A percentile compares a stretch with the other conserved stretches of the same genome.
Evolutionary conservation across 768 basidiomycete genomes (phyloP).

Genomic region (Neoboletus magnificus): DNA sequence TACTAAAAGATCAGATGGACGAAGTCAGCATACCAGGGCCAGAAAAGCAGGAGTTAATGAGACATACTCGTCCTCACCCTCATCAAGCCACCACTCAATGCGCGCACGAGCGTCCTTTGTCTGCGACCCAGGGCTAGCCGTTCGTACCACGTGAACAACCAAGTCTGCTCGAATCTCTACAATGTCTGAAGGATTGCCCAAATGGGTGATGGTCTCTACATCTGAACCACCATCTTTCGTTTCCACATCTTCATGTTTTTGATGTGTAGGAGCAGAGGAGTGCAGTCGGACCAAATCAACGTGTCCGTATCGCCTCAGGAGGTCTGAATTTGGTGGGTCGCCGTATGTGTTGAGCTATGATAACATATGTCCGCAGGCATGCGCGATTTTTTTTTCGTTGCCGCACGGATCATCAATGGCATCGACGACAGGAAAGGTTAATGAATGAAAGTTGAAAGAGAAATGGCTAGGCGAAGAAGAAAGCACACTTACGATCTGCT

Average conservation of each 20-base stretch:
- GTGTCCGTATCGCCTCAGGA: slow-evolving; percentile 93
- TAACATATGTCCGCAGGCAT: background rate
- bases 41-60: background rate
- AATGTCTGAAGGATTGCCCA: slow-evolving; percentile 78
- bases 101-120: slow-evolving; percentile 31
- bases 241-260: slow-evolving; percentile 5
- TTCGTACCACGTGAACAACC: slow-evolving; percentile 43
- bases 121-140: slow-evolving; percentile 10
- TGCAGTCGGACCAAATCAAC: slow-evolving; percentile 70
- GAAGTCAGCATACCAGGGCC: background rate
- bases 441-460: background rate
- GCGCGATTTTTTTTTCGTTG: background rate
- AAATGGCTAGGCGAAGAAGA: background rate
- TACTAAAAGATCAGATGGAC: background rate
- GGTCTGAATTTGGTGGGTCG: slow-evolving; percentile 87
- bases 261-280: slow-evolving; percentile 22
- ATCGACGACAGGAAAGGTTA: background rate
- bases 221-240: slow-evolving; percentile 17
- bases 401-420: background rate
- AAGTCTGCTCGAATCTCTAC: slow-evolving; percentile 75
- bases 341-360: slow-evolving; percentile 92
- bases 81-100: slow-evolving; percentile 93
- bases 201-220: slow-evolving; percentile 4
- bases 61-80: slow-evolving; percentile 84
- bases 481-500: slow-evolving; percentile 72